Base-by-base conservation (phyloP, 352 stramenopile genomes). In the Hyaloperonospora brassicae region DNA sequence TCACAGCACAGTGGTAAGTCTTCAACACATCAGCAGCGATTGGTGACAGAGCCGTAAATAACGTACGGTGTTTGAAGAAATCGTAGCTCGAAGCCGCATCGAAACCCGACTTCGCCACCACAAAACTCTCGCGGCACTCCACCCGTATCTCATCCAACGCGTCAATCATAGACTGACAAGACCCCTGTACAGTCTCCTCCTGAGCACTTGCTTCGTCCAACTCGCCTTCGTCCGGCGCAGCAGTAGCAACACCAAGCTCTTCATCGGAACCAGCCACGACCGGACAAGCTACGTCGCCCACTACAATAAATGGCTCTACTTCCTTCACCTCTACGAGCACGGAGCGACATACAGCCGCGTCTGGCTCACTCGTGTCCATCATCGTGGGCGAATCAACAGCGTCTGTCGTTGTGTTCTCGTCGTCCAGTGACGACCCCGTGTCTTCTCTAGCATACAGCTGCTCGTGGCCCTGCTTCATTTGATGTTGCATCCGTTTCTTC, bases 11-110 rank as follows among this genome's bases (percentile, higher is more conserved):
- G 39, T 22, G 14, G 10, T 24, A 23, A 44, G 36, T 42, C 5
- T 6, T 5, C 11, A 44, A 44, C 10, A 22, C 36, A 42, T 14
- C 22, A 23, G 23, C 39, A 44, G n/a, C 12, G 39, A 44, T n/a
- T 10, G n/a, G 17, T 17, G 17, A 21, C 11, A 44, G 22, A 10
- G 11, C 14, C 14, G 39, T 23, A 17, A 17, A 17, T 11, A 21
- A 84, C 76, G 43, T 79, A 86, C 74, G 77, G 49, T 52, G 66
- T 45, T 88, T 88, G 68, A 88, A 73, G 54, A 87, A 86, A 57
- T 83, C 70, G 54, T 85, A 85, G 46, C 67, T 70, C 14, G 57
- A 59, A 35, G 59, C 61, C 14, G 77, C 77, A 47, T 88, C 70
- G 60, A 85, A 86, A n/a, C 61, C 61, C 24, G 77, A 84, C 24